A percentile compares a stretch with the other conserved stretches of the same genome.
Conservation (phyloP, 441 rosid genomes). For the Capsella rubella region DNA sequence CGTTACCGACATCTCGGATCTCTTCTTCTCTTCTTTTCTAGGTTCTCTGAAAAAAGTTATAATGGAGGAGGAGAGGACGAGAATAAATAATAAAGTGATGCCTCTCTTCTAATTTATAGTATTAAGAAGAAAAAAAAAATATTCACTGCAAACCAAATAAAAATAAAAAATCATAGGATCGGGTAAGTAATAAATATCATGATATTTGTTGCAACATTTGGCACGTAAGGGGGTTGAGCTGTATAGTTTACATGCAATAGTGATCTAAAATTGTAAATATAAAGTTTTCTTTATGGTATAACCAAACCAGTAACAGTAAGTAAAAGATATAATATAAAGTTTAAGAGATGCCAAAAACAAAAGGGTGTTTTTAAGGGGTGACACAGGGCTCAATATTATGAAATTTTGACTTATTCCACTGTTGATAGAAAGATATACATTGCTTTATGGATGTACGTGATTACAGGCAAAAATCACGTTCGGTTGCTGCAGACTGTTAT, state of each 20-base stretch:
- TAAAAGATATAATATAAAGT: too few species aligned
- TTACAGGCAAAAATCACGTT: conserved; percentile 46
- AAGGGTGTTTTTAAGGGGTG: neutral
- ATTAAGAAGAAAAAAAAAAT: neutral
- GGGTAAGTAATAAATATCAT: conserved; percentile 39
- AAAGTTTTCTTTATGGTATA: too few species aligned
- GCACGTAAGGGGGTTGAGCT: conserved; percentile 39
- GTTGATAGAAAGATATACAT: conserved; percentile 26
- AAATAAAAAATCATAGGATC: neutral
- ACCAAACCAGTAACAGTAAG: too few species aligned
- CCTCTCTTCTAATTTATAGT: conserved; percentile 37
- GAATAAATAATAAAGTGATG: conserved; percentile 21
- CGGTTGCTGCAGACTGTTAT: conserved; percentile 36
- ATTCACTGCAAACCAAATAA: conserved; percentile 13
- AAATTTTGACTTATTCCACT: conserved; percentile 40
- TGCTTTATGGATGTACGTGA: conserved; percentile 49
- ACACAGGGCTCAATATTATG: conserved; percentile 36
- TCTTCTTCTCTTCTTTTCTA: neutral
- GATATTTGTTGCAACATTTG: conserved; percentile 28
- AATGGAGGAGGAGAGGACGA: conserved; percentile 25
- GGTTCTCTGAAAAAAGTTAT: neutral
- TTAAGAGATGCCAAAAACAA: too few species aligned
- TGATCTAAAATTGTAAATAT: neutral
- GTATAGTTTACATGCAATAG: conserved; percentile 33
- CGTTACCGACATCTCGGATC: conserved; percentile 41